These are phyloP conservation scores for Neurospora sp. DNA, from an alignment of 495 filamentous ascomycete genomes.

Conservation along the genomic window DNA sequence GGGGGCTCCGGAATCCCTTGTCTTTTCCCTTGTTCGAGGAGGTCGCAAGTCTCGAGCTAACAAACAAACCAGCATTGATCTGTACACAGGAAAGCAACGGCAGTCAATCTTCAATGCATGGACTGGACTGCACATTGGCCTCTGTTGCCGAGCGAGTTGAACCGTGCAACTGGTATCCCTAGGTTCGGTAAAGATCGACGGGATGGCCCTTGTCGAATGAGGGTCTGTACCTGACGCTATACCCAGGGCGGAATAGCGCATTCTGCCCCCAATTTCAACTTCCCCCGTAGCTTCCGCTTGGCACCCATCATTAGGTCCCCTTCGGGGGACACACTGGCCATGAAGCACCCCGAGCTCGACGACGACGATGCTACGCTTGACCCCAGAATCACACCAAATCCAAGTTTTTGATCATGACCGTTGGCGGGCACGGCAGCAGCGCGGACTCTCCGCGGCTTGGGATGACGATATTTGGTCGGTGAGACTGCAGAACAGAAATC, in stretches of 20 bases:
- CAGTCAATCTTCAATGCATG: neutral
- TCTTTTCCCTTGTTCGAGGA: neutral
- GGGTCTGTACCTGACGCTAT: neutral
- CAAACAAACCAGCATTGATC: neutral
- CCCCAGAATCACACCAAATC: neutral
- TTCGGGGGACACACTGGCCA: neutral
- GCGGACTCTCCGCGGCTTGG: neutral
- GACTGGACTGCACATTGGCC: neutral
- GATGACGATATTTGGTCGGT: neutral
- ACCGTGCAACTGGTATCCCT: neutral
- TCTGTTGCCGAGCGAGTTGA: neutral
- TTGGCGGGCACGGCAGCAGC: neutral
- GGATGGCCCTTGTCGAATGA: neutral
- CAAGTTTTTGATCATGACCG: neutral
- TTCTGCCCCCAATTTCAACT: neutral
- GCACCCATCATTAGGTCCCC: neutral
- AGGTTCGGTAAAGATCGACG: slow-evolving; percentile 11
- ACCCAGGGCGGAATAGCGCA: neutral
- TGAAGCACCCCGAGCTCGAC: neutral
- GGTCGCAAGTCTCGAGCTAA: neutral
- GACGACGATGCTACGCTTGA: neutral
- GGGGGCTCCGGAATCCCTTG: neutral
- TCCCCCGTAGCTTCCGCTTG: neutral
- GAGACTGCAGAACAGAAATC: neutral
- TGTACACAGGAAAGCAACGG: neutral